Evolutionary conservation across 2,329 filamentous ascomycete genomes (phyloP).

Genomic region (Pyricularia pennisetigena): DNA sequence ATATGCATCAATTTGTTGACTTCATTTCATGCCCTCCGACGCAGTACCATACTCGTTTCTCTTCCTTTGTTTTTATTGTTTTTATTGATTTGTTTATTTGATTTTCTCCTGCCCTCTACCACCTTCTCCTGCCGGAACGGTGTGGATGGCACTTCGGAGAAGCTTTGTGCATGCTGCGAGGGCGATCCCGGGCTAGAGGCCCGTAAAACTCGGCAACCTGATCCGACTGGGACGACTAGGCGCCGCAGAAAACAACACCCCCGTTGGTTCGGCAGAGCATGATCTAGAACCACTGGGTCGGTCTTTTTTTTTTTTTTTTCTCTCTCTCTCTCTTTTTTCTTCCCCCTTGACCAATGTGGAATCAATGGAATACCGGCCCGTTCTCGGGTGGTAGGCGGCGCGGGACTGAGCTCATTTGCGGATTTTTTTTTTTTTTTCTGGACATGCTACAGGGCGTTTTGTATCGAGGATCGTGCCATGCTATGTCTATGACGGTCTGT

Average conservation of each 20-base stretch:
- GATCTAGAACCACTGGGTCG: neutral
- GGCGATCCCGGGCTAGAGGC: neutral
- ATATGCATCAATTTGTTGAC: neutral
- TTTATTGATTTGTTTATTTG: neutral
- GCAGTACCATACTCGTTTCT: neutral
- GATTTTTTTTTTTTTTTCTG: neutral
- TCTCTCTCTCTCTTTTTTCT: too few relatives aligned
- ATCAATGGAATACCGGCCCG: neutral
- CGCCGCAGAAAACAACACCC: conserved; percentile 1
- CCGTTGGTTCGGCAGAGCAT: neutral
- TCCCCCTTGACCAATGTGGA: neutral
- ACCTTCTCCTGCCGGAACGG: neutral
- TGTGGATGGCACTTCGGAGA: neutral
- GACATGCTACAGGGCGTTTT: neutral
- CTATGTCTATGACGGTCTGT: neutral
- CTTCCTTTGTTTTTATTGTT: neutral
- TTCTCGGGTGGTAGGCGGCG: neutral
- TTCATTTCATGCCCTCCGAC: neutral
- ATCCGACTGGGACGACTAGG: conserved; percentile 1
- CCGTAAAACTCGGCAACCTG: neutral
- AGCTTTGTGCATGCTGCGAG: neutral
- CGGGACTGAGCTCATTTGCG: neutral
- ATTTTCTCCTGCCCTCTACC: neutral
- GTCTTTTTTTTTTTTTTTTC: too few relatives aligned
- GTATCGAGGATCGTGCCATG: neutral